Evolutionary conservation across 176 grass and related monocot genomes (phyloP).

Genomic region (Triticum turgidum): DNA sequence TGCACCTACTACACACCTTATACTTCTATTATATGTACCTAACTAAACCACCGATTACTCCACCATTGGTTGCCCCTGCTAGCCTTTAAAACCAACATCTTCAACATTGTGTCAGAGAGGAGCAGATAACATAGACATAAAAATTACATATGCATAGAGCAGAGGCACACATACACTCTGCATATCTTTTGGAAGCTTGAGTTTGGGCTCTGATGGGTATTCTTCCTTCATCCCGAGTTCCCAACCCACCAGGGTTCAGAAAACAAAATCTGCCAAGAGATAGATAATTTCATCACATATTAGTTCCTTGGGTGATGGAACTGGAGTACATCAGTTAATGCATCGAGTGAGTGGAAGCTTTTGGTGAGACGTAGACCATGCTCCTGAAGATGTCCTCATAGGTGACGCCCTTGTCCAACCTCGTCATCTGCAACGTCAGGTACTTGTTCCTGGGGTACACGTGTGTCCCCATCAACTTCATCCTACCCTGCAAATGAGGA

Average conservation of each 20-base stretch:
- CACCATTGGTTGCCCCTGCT: too few relatives aligned
- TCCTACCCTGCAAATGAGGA: slow-evolving; percentile 30
- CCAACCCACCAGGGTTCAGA: slow-evolving; percentile 71
- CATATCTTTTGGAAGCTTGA: slow-evolving; percentile 64
- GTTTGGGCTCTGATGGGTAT: slow-evolving; percentile 71
- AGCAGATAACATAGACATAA: not conserved
- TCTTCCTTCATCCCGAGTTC: slow-evolving; percentile 65
- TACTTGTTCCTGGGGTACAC: slow-evolving; percentile 98
- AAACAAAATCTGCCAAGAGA: slow-evolving; percentile 78
- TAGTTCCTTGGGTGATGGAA: not conserved
- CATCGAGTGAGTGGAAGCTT: not conserved
- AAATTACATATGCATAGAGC: not conserved
- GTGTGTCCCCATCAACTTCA: slow-evolving; percentile 90
- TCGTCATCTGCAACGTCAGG: slow-evolving; percentile 79
- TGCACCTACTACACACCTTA: too few relatives aligned
- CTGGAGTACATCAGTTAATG: not conserved
- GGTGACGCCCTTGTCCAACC: slow-evolving; percentile 69
- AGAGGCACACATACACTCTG: slow-evolving; percentile 40
- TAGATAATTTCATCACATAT: not conserved
- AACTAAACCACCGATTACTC: too few relatives aligned
- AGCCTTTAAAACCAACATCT: too few relatives aligned
- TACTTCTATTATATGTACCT: too few relatives aligned
- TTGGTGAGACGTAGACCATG: slow-evolving; percentile 37
- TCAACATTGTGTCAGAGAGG: not conserved
- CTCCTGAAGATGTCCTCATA: slow-evolving; percentile 93